Percentiles rank a stretch among this genome's conserved stretches.
Evolutionary conservation across 2,329 filamentous ascomycete genomes (phyloP).

Genomic region (Gaeumannomyces sp.): DNA sequence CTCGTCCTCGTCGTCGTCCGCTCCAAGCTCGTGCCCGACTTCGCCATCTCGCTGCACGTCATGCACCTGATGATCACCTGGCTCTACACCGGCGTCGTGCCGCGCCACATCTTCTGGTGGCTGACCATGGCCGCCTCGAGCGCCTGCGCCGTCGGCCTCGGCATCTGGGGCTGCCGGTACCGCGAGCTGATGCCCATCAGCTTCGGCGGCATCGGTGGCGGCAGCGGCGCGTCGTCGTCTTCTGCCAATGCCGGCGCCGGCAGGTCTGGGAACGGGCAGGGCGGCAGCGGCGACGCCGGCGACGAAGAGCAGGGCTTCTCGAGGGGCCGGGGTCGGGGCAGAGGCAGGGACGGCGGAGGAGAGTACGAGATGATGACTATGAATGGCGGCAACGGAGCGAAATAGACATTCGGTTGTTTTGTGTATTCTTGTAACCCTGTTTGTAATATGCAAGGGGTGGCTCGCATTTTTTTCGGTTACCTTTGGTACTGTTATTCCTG

Average conservation of each 20-base stretch:
- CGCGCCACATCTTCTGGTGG: slow-evolving; percentile 85
- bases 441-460: neutral
- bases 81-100: slow-evolving; percentile 71
- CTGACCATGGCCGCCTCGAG: slow-evolving; percentile 44
- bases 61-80: slow-evolving; percentile 41
- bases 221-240: slow-evolving; percentile 19
- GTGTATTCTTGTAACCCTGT: neutral
- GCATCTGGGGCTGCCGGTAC: slow-evolving; percentile 88
- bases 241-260: slow-evolving; percentile 19
- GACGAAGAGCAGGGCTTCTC: slow-evolving; percentile 46
- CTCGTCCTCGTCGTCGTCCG: slow-evolving; percentile 79
- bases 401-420: neutral
- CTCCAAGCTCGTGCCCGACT: slow-evolving; percentile 92
- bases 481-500: no score
- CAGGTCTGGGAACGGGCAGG: slow-evolving; percentile 11
- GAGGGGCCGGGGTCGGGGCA: slow-evolving; percentile 43
- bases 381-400: slow-evolving; percentile 23
- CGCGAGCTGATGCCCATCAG: slow-evolving; percentile 82
- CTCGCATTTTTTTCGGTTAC: neutral
- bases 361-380: slow-evolving; percentile 63
- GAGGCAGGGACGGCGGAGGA: slow-evolving; percentile 47
- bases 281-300: slow-evolving; percentile 16
- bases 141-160: slow-evolving; percentile 49
- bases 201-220: slow-evolving; percentile 59
- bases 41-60: slow-evolving; percentile 63